Evolutionary conservation across 129 eudicot genomes (phyloP), one percentile per base, ranked within the genome.

Genomic region (Artemisia annua): DNA sequence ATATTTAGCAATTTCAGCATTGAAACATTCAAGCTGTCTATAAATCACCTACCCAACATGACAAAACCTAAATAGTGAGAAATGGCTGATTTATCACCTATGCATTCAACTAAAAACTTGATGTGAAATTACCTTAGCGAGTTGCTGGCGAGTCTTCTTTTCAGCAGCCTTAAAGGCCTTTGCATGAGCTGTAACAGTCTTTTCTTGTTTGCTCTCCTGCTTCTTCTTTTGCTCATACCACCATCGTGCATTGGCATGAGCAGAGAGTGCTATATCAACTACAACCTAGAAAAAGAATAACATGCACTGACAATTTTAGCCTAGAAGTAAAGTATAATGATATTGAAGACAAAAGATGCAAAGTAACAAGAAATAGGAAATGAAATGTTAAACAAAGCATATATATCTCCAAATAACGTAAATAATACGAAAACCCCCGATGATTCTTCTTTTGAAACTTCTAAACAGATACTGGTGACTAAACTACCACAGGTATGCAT

Each of bases 121-220:
- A 46, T 22, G 35, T 48, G 73, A 74, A 26, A 79, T 75, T 77
- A 94, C 98, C 96, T 87, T 89, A 64, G 98, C 90, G 16, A 94
- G 96, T 75, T 93, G 98, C 69, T 83, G 87, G 30, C 86, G 90
- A 39, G 98, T 87, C 87, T 93, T 93, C 67, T 82, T 90, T 90
- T 93, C 98, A 77, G 98, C 98, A 79, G 98, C 98, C 83, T 93
- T 93, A 63, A 93, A 89, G 26, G 98, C 97, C 80, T 94, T 90
- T 72, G 86, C 97, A 88, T 94, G 98, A 76, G 98, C 97, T 51
- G 92, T 90, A 55, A 88, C 51, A 49, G 98, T 94, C 78, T 94
- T 94, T 79, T 94, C 98, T 83, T 94, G 98, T 66, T 94, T 94
- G 84, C 87, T 94, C 80, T 94, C 98, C 69, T 94, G 98, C 78